A percentile compares a stretch with the other conserved stretches of the same genome.
Evolutionary conservation across 805 yeast species (phyloP).

Genomic region (Henningerozyma blattae): DNA sequence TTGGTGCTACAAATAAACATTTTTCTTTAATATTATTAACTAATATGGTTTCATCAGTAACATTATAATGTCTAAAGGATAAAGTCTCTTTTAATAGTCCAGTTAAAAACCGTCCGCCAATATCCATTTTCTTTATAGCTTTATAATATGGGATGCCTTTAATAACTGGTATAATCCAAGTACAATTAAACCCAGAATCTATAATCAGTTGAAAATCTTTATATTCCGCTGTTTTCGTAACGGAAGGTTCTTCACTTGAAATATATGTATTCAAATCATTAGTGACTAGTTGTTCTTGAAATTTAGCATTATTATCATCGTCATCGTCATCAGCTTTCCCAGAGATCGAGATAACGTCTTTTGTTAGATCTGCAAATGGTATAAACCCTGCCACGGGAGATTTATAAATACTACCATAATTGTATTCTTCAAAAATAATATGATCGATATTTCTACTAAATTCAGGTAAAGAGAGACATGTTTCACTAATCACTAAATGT

Average conservation of each 20-base stretch:
- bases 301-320: constrained; percentile 5
- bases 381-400: constrained; percentile 48
- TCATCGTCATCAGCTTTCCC: constrained; percentile 13
- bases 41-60: constrained; percentile 78
- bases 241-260: not conserved
- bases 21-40: constrained; percentile 79
- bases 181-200: constrained; percentile 80
- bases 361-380: constrained; percentile 40
- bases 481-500: constrained; percentile 62
- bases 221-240: constrained; percentile 10
- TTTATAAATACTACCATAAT: constrained; percentile 58
- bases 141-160: constrained; percentile 67
- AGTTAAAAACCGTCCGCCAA: constrained; percentile 78
- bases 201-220: constrained; percentile 66
- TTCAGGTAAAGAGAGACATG: constrained; percentile 72
- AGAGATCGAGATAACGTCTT: constrained; percentile 6
- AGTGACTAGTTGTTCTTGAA: constrained; percentile 4
- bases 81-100: constrained; percentile 76
- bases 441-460: constrained; percentile 80
- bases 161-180: constrained; percentile 78
- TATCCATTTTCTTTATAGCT: constrained; percentile 65
- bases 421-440: constrained; percentile 88
- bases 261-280: not conserved
- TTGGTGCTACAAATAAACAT: constrained; percentile 33
- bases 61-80: constrained; percentile 85